These are phyloP conservation scores for Ustilago xerochloae DNA, from an alignment of 1,284 basidiomycete species.

Conservation along the genomic window DNA sequence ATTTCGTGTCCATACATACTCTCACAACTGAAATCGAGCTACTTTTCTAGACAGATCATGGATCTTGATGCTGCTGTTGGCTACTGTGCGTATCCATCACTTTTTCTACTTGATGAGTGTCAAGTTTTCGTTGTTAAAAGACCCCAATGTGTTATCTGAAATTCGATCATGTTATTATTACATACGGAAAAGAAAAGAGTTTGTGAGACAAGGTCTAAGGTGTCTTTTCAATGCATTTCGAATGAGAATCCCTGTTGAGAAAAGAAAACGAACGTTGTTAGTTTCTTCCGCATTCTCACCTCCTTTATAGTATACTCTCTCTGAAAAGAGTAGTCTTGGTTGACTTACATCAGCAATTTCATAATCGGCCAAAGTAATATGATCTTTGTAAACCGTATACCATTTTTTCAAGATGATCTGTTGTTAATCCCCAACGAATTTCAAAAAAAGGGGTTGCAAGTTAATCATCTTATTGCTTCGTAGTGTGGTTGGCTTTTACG, in stretches of 20 bases:
- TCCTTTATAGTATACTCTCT: not conserved
- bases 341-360: conserved; percentile 70
- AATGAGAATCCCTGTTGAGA: conserved; percentile 29
- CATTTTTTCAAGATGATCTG: conserved; percentile 97
- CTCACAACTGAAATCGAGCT: too few species aligned
- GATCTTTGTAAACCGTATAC: conserved; percentile 70
- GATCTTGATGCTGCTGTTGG: too few species aligned
- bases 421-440: not conserved
- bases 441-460: not conserved
- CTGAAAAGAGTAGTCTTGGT: not conserved
- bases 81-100: too few species aligned
- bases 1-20: too few species aligned
- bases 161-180: too few species aligned
- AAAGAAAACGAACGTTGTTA: not conserved
- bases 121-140: too few species aligned
- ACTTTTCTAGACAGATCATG: too few species aligned
- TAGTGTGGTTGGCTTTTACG: not conserved
- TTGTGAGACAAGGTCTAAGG: not conserved
- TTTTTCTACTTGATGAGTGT: too few species aligned
- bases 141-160: too few species aligned
- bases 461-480: not conserved
- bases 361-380: conserved; percentile 92
- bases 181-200: too few species aligned
- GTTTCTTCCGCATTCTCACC: too few species aligned
- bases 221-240: conserved; percentile 37